A percentile compares a stretch with the other conserved stretches of the same genome.
phyloP scores from a whole-genome alignment of 441 rosid genomes.

The Melianthus villosus region DNA sequence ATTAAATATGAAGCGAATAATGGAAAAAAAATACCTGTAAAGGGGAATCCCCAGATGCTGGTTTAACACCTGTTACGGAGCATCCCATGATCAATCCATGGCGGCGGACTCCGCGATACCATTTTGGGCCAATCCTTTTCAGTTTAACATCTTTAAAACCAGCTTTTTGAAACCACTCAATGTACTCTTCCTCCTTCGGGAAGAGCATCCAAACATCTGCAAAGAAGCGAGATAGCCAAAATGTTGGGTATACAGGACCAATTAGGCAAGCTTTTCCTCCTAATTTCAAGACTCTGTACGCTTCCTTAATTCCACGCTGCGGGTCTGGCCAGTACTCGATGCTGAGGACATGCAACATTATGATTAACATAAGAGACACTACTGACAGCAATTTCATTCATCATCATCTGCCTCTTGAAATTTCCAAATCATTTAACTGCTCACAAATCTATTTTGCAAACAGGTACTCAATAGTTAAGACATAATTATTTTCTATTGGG shows the following conservation, averaged over 20 bases:
- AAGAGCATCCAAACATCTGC: slow-evolving; percentile 97
- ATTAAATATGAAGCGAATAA: not conserved
- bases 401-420: no score
- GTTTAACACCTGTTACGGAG: slow-evolving; percentile 84
- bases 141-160: slow-evolving; percentile 81
- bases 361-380: slow-evolving; percentile 7
- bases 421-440: not conserved
- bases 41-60: slow-evolving; percentile 86
- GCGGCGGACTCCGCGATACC: slow-evolving; percentile 94
- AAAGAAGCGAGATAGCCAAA: slow-evolving; percentile 90
- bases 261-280: slow-evolving; percentile 91
- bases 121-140: slow-evolving; percentile 91
- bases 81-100: slow-evolving; percentile 96
- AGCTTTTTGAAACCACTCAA: slow-evolving; percentile 81
- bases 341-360: slow-evolving; percentile 21
- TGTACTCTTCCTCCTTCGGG: slow-evolving; percentile 96
- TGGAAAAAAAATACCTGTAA: slow-evolving; percentile 48
- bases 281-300: slow-evolving; percentile 74
- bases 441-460: not conserved
- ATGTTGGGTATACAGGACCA: slow-evolving; percentile 90
- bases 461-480: no score
- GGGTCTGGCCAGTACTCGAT: slow-evolving; percentile 99
- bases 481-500: no score
- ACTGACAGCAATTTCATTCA: slow-evolving; percentile 1
- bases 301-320: slow-evolving; percentile 83